phyloP scores from a whole-genome alignment of 148 eudicot species.

The Heliamphora exappendiculata region DNA sequence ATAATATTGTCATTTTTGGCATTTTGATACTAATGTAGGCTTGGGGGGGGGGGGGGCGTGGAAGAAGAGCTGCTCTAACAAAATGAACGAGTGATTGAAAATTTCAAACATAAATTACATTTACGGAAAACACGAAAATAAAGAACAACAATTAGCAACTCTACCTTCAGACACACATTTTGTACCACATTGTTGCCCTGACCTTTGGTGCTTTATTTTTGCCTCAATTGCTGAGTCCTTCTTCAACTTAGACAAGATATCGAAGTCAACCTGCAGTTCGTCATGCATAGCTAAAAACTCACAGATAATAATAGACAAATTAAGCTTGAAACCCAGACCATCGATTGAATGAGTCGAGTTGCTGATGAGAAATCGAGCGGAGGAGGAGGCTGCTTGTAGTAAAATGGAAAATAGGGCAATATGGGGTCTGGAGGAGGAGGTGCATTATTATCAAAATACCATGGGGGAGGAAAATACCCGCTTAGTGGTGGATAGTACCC shows the following conservation, averaged over 20 bases:
- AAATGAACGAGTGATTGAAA: too few species aligned
- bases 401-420: conserved; percentile 18
- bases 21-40: too few species aligned
- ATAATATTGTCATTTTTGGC: too few species aligned
- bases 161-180: neutral
- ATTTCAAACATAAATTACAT: neutral
- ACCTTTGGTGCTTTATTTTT: neutral
- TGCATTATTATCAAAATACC: neutral
- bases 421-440: conserved; percentile 20
- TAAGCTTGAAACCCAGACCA: conserved; percentile 10
- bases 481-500: conserved; percentile 11
- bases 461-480: conserved; percentile 12
- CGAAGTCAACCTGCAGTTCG: neutral
- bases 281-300: neutral
- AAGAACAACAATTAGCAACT: neutral
- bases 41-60: too few species aligned
- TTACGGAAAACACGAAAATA: neutral
- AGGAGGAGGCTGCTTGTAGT: conserved; percentile 9
- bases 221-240: neutral
- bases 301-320: neutral
- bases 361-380: conserved; percentile 1
- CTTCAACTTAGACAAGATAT: neutral
- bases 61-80: too few species aligned
- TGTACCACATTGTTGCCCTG: neutral
- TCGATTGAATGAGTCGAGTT: neutral